These are phyloP conservation scores for Trichoderma sp. DNA, from an alignment of 2,329 filamentous ascomycete genomes.

Conservation along the genomic window DNA sequence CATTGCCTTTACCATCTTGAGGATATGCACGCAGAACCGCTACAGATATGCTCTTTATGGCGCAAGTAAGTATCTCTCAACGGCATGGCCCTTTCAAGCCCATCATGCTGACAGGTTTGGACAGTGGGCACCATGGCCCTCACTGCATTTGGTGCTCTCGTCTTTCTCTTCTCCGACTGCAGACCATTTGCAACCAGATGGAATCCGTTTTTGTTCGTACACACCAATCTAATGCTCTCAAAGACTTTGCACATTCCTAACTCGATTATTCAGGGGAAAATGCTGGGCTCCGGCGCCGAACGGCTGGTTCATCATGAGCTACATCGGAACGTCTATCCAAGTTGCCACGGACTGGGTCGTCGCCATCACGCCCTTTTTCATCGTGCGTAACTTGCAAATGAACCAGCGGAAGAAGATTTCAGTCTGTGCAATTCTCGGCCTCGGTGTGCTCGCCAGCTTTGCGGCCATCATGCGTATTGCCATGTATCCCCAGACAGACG, in stretches of 20 bases:
- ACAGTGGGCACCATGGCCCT: neutral
- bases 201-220: conserved; percentile 12
- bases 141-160: neutral
- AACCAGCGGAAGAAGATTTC: conserved; percentile 2
- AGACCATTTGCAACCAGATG: neutral
- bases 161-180: conserved; percentile 7
- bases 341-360: neutral
- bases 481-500: conserved; percentile 2
- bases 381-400: conserved; percentile 7
- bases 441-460: conserved; percentile 1
- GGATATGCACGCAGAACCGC: neutral
- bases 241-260: neutral
- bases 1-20: conserved; percentile 12
- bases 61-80: neutral
- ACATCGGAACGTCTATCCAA: neutral
- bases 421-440: neutral
- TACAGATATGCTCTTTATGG: neutral
- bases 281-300: neutral
- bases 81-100: neutral
- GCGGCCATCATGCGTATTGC: conserved; percentile 9
- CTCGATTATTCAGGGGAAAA: neutral
- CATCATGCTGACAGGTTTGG: neutral
- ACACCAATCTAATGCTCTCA: neutral
- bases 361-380: conserved; percentile 6
- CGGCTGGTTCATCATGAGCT: conserved; percentile 17